Evolutionary conservation across 257 asterid species (phyloP), one percentile per base, ranked within the genome.

Genomic region (Salvia miltiorrhiza): DNA sequence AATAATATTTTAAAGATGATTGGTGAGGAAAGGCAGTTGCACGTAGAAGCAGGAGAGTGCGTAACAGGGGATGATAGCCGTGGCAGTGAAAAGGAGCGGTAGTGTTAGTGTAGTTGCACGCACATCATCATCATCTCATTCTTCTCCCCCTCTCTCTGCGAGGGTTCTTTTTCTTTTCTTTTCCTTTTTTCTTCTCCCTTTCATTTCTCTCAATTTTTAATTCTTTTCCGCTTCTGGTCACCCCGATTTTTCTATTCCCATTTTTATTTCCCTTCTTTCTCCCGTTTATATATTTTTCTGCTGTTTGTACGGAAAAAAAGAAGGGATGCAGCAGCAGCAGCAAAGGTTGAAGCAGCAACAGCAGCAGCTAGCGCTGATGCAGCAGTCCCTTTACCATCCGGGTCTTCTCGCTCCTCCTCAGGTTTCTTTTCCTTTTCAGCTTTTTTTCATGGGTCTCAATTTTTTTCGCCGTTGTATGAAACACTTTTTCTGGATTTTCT

Each of bases 361-460:
- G 57, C 87, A 80, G 57, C 95, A 87, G 65, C 89, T 80, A 69
- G 92, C 89, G 26, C 45, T 90, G 82, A 86, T 88, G 96, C 97
- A 90, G 77, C 94, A 88, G 62, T 83, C 97, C 17, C 87, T 90
- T 26, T 90, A 88, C 71, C 94, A 88, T 63, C 94, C 97, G 24
- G 90, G 88, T 39, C 85, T 86, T 47, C 60, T 87, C 44, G 88
- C 87, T 39, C 82, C 85, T 71, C 87, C 94, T 57, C 97, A 82
- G 95, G 97, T 86, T 73, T 58, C n/a, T 3, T 19, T 33, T 20
- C 4, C n/a, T 0, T 37, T 33, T 59, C 3, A 7, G 8, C 7
- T 7, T 63, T 53, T 12, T 6, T 35, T 52, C 43, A 9, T 5
- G 63, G 52, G 45, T 52, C 30, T 30, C 14, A 1, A 30, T 30